Evolutionary conservation across 2,329 filamentous ascomycete species (phyloP).

Genomic region (Lachnellula arida): DNA sequence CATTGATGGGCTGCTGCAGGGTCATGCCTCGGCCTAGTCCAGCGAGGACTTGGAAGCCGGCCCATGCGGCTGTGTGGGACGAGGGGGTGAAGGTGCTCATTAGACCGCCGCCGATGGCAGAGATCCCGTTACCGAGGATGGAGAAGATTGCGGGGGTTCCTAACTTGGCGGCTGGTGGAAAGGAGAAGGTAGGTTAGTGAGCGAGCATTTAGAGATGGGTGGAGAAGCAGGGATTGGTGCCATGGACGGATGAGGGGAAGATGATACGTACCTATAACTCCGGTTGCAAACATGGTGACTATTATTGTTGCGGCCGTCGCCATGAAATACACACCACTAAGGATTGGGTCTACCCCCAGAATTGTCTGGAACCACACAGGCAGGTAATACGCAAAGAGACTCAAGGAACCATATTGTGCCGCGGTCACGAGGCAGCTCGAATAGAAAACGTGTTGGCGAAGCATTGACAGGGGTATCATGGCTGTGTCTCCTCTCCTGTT

Average conservation of each 20-base stretch:
- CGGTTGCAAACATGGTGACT: constrained; percentile 14
- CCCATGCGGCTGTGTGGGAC: constrained; percentile 15
- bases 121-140: constrained; percentile 28
- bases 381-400: constrained; percentile 22
- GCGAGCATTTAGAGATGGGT: not conserved
- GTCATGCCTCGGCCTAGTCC: constrained; percentile 21
- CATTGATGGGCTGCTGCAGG: constrained; percentile 29
- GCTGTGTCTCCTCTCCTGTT: constrained; percentile 21
- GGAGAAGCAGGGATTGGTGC: not conserved
- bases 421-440: constrained; percentile 4
- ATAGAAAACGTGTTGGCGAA: constrained; percentile 19
- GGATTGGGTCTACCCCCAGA: constrained; percentile 18
- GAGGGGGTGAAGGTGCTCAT: constrained; percentile 28
- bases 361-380: constrained; percentile 34
- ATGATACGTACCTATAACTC: constrained; percentile 16
- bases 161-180: constrained; percentile 20
- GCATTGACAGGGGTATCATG: constrained; percentile 21
- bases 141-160: constrained; percentile 33
- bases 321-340: constrained; percentile 27
- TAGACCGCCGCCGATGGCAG: constrained; percentile 32
- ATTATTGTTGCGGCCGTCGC: constrained; percentile 18
- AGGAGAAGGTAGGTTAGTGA: constrained; percentile 7
- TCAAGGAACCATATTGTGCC: constrained; percentile 5
- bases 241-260: too few relatives aligned
- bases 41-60: constrained; percentile 24